Percentiles rank a stretch among this genome's conserved stretches.
Evolutionary conservation across 805 yeast species (phyloP).

Genomic region (Hanseniaspora guilliermondii): DNA sequence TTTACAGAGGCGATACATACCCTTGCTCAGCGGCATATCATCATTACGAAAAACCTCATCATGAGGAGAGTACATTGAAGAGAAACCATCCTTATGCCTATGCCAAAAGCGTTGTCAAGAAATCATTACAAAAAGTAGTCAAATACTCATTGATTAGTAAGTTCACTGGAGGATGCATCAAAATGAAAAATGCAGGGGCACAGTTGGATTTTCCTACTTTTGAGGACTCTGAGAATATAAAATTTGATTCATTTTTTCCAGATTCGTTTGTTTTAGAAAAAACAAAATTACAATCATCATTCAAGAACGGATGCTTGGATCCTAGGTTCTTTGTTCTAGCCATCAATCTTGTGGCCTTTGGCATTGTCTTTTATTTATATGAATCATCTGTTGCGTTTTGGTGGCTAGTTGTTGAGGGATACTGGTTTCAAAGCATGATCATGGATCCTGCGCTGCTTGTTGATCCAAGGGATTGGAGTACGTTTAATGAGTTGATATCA

Average conservation of each 20-base stretch:
- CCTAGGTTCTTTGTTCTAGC: constrained; percentile 46
- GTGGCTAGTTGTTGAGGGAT: constrained; percentile 52
- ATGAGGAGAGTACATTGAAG: neutral
- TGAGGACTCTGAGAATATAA: constrained; percentile 23
- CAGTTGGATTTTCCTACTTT: constrained; percentile 25
- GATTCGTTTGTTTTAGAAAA: constrained; percentile 51
- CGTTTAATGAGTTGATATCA: constrained; percentile 50
- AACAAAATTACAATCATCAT: constrained; percentile 19
- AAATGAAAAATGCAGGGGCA: neutral
- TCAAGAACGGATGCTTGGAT: constrained; percentile 49
- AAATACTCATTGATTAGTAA: constrained; percentile 24
- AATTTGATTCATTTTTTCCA: constrained; percentile 63
- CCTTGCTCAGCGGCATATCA: constrained; percentile 5
- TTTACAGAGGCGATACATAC: constrained; percentile 15
- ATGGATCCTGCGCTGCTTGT: constrained; percentile 67
- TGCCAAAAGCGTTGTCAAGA: neutral
- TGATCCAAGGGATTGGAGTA: constrained; percentile 38
- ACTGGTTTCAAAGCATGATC: constrained; percentile 67
- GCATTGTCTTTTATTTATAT: constrained; percentile 44
- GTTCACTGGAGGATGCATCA: constrained; percentile 11
- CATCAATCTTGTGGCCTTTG: constrained; percentile 50
- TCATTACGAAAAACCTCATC: constrained; percentile 8
- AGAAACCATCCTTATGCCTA: neutral
- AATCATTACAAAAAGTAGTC: constrained; percentile 32
- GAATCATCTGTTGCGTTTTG: constrained; percentile 44